Conservation (phyloP, 2,329 filamentous ascomycete genomes). For the Colletotrichum orchidophilum region DNA sequence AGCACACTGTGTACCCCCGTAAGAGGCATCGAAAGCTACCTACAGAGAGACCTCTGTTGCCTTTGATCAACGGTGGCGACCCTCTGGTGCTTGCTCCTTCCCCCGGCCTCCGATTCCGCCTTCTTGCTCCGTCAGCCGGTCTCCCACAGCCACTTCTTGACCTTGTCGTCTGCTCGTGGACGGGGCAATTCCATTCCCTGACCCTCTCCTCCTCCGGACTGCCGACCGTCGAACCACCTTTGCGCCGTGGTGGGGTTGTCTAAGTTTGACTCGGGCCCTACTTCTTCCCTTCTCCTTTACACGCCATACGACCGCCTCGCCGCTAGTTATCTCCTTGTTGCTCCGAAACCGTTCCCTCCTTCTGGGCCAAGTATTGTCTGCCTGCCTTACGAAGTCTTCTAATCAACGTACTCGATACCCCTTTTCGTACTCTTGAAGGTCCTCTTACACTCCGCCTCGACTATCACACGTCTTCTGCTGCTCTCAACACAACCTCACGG, state of each 20-base stretch:
- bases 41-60: constrained; percentile 1
- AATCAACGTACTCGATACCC: constrained; percentile 3
- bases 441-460: constrained; percentile 11
- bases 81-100: constrained; percentile 3
- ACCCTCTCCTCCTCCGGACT: constrained; percentile 13
- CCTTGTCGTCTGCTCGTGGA: constrained; percentile 19
- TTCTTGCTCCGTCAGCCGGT: constrained; percentile 25
- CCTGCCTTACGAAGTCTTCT: constrained; percentile 8
- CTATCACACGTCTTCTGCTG: not conserved
- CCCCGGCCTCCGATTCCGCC: constrained; percentile 21
- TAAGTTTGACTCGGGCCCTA: constrained; percentile 18
- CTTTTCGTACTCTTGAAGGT: not conserved
- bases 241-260: constrained; percentile 29
- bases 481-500: not conserved
- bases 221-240: constrained; percentile 31
- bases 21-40: not conserved
- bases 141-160: constrained; percentile 8
- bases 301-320: constrained; percentile 2
- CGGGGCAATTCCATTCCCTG: constrained; percentile 16
- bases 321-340: constrained; percentile 1
- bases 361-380: not conserved
- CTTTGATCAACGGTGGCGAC: constrained; percentile 29
- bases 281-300: constrained; percentile 1
- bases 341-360: constrained; percentile 7
- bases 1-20: constrained; percentile 19